These are phyloP conservation scores for Astragalus glycyphyllos DNA, from an alignment of 306 rosid species.

Conservation along the genomic window DNA sequence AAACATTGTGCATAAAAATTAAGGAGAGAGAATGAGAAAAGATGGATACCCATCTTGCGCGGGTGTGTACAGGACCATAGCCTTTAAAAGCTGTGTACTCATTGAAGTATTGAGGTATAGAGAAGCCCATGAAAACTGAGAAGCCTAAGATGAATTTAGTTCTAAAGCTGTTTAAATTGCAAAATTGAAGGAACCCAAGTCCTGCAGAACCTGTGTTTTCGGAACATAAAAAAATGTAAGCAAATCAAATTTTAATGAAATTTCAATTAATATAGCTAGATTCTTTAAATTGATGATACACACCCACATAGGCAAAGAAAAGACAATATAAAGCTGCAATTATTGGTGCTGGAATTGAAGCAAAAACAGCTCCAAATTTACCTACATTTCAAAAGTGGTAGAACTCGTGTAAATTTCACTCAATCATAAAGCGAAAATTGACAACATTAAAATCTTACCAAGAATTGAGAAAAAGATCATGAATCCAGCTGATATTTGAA, in stretches of 20 bases:
- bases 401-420: no score
- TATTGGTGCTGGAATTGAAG: conserved; percentile 94
- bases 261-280: not conserved
- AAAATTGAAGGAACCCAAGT: conserved; percentile 83
- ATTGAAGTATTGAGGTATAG: conserved; percentile 93
- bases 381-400: conserved; percentile 49
- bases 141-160: conserved; percentile 83
- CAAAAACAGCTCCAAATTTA: conserved; percentile 96
- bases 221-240: not conserved
- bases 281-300: conserved; percentile 45
- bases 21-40: not conserved
- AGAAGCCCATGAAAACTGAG: conserved; percentile 88
- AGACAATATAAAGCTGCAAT: conserved; percentile 87
- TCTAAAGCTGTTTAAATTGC: conserved; percentile 91
- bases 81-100: conserved; percentile 85
- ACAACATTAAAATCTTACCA: conserved; percentile 50
- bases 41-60: conserved; percentile 81
- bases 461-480: conserved; percentile 97
- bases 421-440: no score
- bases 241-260: conserved; percentile 18
- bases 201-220: conserved; percentile 85
- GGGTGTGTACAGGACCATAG: conserved; percentile 88
- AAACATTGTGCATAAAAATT: no score
- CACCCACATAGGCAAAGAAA: conserved; percentile 97
- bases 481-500: conserved; percentile 91